Evolutionary conservation across 805 yeast genomes (phyloP).

Genomic region (Candida sithepensis): DNA sequence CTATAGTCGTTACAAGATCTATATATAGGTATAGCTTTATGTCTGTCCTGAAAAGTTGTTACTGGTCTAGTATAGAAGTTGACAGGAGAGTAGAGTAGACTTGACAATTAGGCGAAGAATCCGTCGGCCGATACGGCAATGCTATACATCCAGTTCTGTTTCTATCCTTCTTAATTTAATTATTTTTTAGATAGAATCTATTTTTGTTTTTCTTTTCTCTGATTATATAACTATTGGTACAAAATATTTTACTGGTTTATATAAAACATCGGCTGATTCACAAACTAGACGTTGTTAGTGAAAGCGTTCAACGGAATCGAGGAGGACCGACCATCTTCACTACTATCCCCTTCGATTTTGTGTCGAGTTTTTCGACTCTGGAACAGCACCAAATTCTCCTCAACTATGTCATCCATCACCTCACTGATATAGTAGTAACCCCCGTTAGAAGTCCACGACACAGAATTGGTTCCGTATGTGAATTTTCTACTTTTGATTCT

Average conservation of each 20-base stretch:
- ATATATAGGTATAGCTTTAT: too few relatives aligned
- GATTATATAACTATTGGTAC: neutral
- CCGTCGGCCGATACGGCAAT: too few relatives aligned
- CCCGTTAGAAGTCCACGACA: slow-evolving; percentile 88
- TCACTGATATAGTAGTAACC: slow-evolving; percentile 77
- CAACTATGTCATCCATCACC: slow-evolving; percentile 39
- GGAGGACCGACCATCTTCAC: slow-evolving; percentile 18
- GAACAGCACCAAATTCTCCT: slow-evolving; percentile 30
- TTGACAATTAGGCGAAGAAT: too few relatives aligned
- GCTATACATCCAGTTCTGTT: too few relatives aligned
- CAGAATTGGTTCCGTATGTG: slow-evolving; percentile 65
- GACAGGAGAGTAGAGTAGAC: too few relatives aligned
- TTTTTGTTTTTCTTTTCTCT: too few relatives aligned
- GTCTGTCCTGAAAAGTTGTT: too few relatives aligned
- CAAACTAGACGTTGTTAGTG: slow-evolving; percentile 25
- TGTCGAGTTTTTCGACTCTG: slow-evolving; percentile 24
- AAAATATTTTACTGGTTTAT: neutral
- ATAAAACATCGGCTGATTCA: too few relatives aligned
- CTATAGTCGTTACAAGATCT: too few relatives aligned
- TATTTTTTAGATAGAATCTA: too few relatives aligned
- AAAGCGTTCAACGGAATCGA: slow-evolving; percentile 30
- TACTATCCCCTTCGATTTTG: slow-evolving; percentile 5
- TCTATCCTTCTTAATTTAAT: too few relatives aligned
- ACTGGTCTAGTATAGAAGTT: too few relatives aligned
- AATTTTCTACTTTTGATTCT: slow-evolving; percentile 59